Evolutionary conservation across 2,329 filamentous ascomycete species (phyloP), one percentile per base, ranked within the genome.

Genomic region (Aureobasidium zeae): DNA sequence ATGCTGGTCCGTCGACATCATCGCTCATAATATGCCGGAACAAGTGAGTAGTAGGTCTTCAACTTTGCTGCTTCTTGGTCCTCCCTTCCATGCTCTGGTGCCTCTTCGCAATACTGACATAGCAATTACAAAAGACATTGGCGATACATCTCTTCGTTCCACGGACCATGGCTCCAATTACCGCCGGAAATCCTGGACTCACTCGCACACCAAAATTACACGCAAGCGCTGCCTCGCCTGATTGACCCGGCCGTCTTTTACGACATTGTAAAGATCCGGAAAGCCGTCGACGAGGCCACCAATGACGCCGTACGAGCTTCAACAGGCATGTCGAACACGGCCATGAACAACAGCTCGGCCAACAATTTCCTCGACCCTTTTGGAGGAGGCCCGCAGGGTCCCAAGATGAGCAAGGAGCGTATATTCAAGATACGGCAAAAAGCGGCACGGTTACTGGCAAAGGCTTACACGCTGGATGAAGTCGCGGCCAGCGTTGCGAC

Each of bases 171-270:
- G 86, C 74, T 88, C 11, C 81, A 86, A 61, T 70, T 89, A 45
- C 82, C 84, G 15, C 74, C 79, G 50, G 84, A 89, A 62, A 76
- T 87, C 45, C 78, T 93, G 63, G 81, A 88, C 60, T 78, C 75
- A 37, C 74, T 91, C 38, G 84, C 84, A 44, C 78, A 86, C 64
- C 79, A 77, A 60, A 91, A 89, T 65, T 88, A 81, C 66, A 79
- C 81, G 51, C 79, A 81, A 52, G 81, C 81, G 12, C 76, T 79
- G 20, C 86, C 86, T 8, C 81, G 76, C 46, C 80, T 84, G 35
- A 79, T 91, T 57, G 83, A 91, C 60, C 81, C 83, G 9, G 81
- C 81, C 49, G 77, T 86, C 50, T 83, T 91, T 65, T 91, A 83
- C 65, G 86, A 93, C 62, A 67, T 91, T 34, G 73, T 87, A 61